Evolutionary conservation across 495 filamentous ascomycete genomes (phyloP).

Genomic region (Opeltia flavorubescens): DNA sequence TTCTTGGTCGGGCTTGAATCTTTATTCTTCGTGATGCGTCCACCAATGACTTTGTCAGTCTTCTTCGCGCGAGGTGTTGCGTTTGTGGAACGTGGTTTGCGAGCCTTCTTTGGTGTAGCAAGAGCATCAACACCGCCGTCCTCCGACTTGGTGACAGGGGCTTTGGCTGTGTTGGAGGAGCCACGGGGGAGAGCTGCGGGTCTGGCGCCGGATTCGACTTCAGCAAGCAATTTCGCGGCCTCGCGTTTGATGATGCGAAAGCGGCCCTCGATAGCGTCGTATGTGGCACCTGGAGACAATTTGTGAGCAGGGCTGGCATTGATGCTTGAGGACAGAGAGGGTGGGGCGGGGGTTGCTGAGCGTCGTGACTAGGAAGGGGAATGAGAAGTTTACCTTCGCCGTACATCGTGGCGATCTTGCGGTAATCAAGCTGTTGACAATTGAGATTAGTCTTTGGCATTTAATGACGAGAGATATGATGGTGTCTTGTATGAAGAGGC

Average conservation of each 20-base stretch:
- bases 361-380: background rate
- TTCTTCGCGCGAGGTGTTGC: background rate
- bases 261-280: conserved; percentile 26
- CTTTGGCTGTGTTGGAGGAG: conserved; percentile 4
- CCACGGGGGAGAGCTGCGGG: conserved; percentile 9
- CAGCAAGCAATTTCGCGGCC: conserved; percentile 16
- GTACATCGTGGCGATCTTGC: conserved; percentile 15
- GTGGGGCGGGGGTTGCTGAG: background rate
- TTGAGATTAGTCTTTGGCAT: background rate
- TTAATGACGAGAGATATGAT: background rate
- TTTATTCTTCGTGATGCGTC: too few species aligned
- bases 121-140: background rate
- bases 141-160: background rate
- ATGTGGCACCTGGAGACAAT: conserved; percentile 21
- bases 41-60: background rate
- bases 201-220: conserved; percentile 15
- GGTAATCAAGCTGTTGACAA: conserved; percentile 14
- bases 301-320: background rate
- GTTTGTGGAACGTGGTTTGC: too few species aligned
- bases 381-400: conserved; percentile 11
- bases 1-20: too few species aligned
- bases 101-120: background rate
- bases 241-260: conserved; percentile 22
- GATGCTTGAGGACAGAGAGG: background rate
- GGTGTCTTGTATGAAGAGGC: background rate